These are phyloP conservation scores for Aspergillus pseudonomiae DNA, from an alignment of 2,329 filamentous ascomycete genomes.

Conservation along the genomic window DNA sequence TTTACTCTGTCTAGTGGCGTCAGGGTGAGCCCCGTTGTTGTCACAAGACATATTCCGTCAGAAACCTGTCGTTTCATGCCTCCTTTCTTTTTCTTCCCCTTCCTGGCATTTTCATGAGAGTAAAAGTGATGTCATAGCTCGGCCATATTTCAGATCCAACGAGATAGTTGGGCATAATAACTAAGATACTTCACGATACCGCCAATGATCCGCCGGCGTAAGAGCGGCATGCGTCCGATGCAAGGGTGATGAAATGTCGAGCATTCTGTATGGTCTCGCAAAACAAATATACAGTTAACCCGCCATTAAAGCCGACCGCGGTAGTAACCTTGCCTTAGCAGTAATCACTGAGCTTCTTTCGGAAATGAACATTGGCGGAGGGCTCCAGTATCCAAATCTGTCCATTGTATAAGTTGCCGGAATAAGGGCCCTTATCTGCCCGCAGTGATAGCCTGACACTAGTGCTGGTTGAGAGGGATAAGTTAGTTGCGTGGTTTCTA, in stretches of 20 bases:
- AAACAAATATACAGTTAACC: constrained; percentile 3
- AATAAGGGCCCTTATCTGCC: background rate
- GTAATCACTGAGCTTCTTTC: background rate
- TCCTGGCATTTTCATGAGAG: background rate
- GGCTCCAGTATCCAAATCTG: constrained; percentile 1
- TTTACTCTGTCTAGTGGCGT: constrained; percentile 6
- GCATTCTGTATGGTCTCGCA: constrained; percentile 6
- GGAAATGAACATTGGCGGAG: background rate
- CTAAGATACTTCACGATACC: constrained; percentile 14
- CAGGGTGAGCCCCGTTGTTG: background rate
- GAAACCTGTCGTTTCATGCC: background rate
- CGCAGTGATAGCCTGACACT: background rate
- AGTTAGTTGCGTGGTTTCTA: constrained; percentile 4
- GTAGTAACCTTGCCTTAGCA: background rate
- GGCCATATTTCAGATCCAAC: background rate
- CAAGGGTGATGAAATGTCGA: constrained; percentile 13
- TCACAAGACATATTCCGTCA: constrained; percentile 4
- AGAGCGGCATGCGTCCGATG: constrained; percentile 11
- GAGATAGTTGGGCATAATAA: background rate
- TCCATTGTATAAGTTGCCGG: constrained; percentile 2
- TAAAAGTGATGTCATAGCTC: background rate
- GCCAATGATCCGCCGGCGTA: constrained; percentile 17
- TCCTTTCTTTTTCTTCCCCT: background rate
- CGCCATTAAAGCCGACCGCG: constrained; percentile 1
- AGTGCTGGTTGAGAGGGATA: constrained; percentile 7